A percentile compares a stretch with the other conserved stretches of the same genome.
Evolutionary conservation across 495 filamentous ascomycete genomes (phyloP).

Genomic region (Daldinia grandis): DNA sequence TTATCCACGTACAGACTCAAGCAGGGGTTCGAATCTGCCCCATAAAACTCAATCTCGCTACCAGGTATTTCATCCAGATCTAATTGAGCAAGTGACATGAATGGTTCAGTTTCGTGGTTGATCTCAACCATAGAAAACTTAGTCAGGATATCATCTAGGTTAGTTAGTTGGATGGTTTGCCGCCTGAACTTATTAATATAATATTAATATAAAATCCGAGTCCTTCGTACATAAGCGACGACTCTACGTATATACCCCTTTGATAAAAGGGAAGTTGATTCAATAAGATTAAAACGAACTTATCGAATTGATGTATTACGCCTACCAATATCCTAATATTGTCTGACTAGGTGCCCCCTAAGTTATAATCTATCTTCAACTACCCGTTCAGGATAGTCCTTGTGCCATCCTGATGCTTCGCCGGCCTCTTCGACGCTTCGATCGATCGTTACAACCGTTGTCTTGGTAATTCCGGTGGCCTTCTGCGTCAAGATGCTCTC

Average conservation of each 20-base stretch:
- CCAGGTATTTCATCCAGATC: neutral
- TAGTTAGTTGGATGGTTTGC: too few relatives aligned
- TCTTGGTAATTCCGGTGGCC: slow-evolving; percentile 18
- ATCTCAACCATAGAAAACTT: too few relatives aligned
- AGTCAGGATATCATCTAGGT: too few relatives aligned
- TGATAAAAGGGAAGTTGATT: too few relatives aligned
- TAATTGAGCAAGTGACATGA: neutral
- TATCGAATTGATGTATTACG: neutral
- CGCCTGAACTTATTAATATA: too few relatives aligned
- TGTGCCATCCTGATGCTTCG: slow-evolving; percentile 3
- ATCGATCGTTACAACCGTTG: slow-evolving; percentile 20
- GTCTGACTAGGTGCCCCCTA: neutral
- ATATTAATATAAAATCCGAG: too few relatives aligned
- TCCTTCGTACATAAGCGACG: too few relatives aligned
- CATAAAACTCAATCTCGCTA: neutral
- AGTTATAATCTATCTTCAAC: slow-evolving; percentile 15
- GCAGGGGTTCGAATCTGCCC: neutral
- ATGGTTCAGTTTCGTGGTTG: too few relatives aligned
- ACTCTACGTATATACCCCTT: too few relatives aligned
- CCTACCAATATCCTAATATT: too few relatives aligned
- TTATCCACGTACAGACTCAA: neutral
- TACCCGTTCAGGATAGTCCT: neutral
- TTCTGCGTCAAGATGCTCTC: slow-evolving; percentile 4
- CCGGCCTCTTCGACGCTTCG: neutral
- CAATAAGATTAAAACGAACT: neutral